Evolutionary conservation across 495 filamentous ascomycete species (phyloP).

Genomic region (Parathielavia appendiculata): DNA sequence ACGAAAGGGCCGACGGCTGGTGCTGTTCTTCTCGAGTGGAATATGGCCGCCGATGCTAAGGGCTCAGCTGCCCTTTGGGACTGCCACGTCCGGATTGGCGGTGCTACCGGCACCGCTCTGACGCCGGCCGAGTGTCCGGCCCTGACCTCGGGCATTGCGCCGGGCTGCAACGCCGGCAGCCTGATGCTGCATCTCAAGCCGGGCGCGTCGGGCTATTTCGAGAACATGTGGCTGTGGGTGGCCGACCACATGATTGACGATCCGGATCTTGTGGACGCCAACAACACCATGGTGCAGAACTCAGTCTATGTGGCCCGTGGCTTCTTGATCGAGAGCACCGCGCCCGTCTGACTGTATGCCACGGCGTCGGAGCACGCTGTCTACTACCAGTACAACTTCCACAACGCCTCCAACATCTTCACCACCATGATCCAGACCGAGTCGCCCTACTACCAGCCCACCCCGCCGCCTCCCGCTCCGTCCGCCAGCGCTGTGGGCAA

Average conservation of each 20-base stretch:
- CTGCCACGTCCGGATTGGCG: conserved; percentile 20
- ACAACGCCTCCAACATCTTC: conserved; percentile 68
- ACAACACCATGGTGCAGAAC: conserved; percentile 11
- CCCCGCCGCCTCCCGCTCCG: conserved; percentile 62
- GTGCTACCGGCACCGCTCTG: conserved; percentile 55
- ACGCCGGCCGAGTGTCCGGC: conserved; percentile 55
- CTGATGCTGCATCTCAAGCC: conserved; percentile 69
- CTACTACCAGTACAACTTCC: conserved; percentile 75
- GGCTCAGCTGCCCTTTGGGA: conserved; percentile 19
- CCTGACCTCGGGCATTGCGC: conserved; percentile 23
- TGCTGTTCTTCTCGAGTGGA: conserved; percentile 85
- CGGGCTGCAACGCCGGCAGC: conserved; percentile 50
- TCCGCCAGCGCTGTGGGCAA: conserved; percentile 35
- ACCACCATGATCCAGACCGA: conserved; percentile 78
- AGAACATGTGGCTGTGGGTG: conserved; percentile 68
- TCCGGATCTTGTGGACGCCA: background rate
- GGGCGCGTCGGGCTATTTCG: conserved; percentile 67
- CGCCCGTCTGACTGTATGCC: conserved; percentile 42
- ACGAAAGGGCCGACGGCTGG: conserved; percentile 68
- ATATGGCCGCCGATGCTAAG: conserved; percentile 41
- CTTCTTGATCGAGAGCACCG: conserved; percentile 58
- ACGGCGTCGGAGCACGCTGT: conserved; percentile 62
- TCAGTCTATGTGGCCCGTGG: conserved; percentile 75
- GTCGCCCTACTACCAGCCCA: conserved; percentile 77
- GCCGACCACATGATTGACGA: conserved; percentile 14